Evolutionary conservation across 352 stramenopile genomes (phyloP).

Genomic region (Phytophthora constricta): DNA sequence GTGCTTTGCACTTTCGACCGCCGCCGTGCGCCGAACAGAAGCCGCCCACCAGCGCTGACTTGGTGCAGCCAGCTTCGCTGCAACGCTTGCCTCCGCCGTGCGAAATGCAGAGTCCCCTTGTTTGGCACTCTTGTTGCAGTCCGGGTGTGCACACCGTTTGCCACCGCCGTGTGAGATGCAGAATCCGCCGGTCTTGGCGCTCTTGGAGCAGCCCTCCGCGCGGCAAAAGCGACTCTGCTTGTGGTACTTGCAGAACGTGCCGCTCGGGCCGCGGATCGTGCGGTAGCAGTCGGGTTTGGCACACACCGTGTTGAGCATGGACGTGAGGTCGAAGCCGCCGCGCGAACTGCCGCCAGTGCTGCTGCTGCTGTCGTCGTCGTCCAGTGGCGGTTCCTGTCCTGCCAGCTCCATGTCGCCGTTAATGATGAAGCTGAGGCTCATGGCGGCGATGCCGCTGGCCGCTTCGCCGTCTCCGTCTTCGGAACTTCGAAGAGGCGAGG

Average conservation of each 20-base stretch:
- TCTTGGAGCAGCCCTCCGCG: conserved; percentile 72
- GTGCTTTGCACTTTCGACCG: conserved; percentile 75
- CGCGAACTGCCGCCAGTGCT: conserved; percentile 34
- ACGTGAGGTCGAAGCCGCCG: conserved; percentile 58
- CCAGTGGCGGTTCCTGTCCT: conserved; percentile 18
- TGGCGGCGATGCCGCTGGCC: conserved; percentile 69
- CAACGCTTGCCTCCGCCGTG: conserved; percentile 86
- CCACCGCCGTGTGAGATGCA: conserved; percentile 79
- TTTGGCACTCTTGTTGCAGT: conserved; percentile 88
- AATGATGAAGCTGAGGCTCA: conserved; percentile 88
- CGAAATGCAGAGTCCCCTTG: conserved; percentile 84
- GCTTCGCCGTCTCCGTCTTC: conserved; percentile 44
- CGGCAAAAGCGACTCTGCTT: conserved; percentile 85
- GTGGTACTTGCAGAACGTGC: conserved; percentile 87
- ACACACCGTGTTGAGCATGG: conserved; percentile 83
- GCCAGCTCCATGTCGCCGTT: conserved; percentile 59
- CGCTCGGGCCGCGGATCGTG: conserved; percentile 68
- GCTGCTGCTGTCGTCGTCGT: conserved; percentile 45
- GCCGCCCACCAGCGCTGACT: conserved; percentile 81
- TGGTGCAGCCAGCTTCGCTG: conserved; percentile 74
- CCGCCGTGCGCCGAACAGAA: conserved; percentile 87
- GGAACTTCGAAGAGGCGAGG: conserved; percentile 26
- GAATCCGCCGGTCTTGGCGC: conserved; percentile 80
- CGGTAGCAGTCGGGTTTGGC: conserved; percentile 81
- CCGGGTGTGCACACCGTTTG: conserved; percentile 70